Percentiles rank a stretch among this genome's conserved stretches.
Conservation (phyloP, 257 asterid species). For the Solanum clarkiae region DNA sequence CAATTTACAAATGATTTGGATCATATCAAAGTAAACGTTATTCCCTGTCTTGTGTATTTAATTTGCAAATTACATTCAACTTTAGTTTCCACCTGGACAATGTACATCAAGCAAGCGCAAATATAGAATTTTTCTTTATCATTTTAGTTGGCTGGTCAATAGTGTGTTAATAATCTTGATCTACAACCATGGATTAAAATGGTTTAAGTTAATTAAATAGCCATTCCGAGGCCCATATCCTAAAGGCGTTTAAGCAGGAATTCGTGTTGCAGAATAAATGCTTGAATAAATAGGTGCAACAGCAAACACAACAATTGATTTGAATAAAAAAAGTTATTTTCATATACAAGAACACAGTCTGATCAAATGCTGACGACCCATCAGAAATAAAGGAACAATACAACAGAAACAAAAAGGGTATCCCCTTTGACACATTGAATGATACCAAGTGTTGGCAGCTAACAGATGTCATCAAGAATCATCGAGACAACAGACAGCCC, state of each 20-base stretch:
- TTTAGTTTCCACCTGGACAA: neutral
- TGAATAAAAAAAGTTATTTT: neutral
- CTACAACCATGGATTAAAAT: neutral
- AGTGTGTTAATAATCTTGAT: neutral
- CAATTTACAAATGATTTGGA: neutral
- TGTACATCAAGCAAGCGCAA: neutral
- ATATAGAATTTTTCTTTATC: neutral
- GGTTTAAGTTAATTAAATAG: neutral
- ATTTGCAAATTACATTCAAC: neutral
- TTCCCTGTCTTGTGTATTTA: neutral
- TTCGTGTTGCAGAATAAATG: neutral
- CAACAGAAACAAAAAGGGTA: neutral
- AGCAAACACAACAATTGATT: neutral
- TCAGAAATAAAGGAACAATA: neutral
- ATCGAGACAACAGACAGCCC: neutral
- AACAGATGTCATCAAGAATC: neutral
- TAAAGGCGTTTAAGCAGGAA: neutral
- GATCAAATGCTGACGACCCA: neutral
- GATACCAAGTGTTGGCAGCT: neutral
- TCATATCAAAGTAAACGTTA: neutral
- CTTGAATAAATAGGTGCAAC: neutral
- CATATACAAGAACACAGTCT: neutral
- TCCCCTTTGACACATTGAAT: constrained; percentile 1
- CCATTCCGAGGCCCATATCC: neutral
- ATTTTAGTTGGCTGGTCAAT: neutral